A percentile compares a stretch with the other conserved stretches of the same genome.
Conservation (phyloP, 2,329 filamentous ascomycete genomes). For the Chrysosporium queenslandicum region DNA sequence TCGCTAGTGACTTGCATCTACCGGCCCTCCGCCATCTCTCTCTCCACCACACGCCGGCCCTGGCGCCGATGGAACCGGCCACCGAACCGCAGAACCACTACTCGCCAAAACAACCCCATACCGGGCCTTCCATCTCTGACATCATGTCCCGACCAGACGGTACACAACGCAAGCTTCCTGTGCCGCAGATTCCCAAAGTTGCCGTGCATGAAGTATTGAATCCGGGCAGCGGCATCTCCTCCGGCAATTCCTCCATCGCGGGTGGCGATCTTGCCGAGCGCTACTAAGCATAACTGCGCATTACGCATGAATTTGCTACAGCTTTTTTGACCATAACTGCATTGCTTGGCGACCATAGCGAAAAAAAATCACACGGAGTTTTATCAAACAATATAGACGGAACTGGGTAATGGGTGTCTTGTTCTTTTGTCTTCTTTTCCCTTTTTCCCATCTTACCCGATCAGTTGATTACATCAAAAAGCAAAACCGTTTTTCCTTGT, state of each 20-base stretch:
- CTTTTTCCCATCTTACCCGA: neutral
- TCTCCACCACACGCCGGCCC: conserved; percentile 55
- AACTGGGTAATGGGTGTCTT: neutral
- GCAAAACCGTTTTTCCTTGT: neutral
- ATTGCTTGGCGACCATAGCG: conserved; percentile 8
- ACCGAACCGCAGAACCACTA: conserved; percentile 51
- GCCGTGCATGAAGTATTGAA: conserved; percentile 76
- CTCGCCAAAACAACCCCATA: conserved; percentile 42
- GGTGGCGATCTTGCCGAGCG: conserved; percentile 16
- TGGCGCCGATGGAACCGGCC: conserved; percentile 61
- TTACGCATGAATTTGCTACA: neutral
- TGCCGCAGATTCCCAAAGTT: conserved; percentile 79
- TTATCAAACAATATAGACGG: conserved; percentile 7
- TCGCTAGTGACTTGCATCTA: conserved; percentile 62
- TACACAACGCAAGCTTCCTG: conserved; percentile 78
- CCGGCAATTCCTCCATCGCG: conserved; percentile 14
- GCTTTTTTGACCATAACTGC: conserved; percentile 1
- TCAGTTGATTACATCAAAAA: conserved; percentile 2
- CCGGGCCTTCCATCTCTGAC: conserved; percentile 74
- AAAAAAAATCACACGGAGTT: conserved; percentile 5
- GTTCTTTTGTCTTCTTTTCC: neutral
- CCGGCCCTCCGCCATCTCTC: conserved; percentile 71
- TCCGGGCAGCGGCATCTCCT: conserved; percentile 50
- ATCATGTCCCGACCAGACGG: conserved; percentile 87
- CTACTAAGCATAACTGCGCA: conserved; percentile 11